Evolutionary conservation across 2,329 filamentous ascomycete genomes (phyloP).

Genomic region (Alternaria arbusti): DNA sequence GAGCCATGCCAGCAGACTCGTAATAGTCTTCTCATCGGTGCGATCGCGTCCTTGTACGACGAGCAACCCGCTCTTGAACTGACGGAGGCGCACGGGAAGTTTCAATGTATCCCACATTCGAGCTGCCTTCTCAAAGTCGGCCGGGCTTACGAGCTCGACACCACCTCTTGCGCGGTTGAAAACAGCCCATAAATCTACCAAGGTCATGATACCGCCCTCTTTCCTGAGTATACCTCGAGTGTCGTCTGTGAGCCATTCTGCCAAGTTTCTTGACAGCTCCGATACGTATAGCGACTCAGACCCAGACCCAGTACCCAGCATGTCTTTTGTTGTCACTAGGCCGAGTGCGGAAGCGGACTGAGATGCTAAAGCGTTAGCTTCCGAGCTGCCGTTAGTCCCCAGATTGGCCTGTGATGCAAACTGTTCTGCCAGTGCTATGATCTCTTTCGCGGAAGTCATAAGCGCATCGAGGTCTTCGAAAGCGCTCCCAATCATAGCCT

Average conservation of each 20-base stretch:
- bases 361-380: conserved; percentile 76
- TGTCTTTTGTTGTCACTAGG: conserved; percentile 92
- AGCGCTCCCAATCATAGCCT: conserved; percentile 87
- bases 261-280: conserved; percentile 49
- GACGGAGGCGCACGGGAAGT: conserved; percentile 82
- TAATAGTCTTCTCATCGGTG: conserved; percentile 89
- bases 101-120: conserved; percentile 85
- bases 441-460: conserved; percentile 97
- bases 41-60: conserved; percentile 89
- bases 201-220: conserved; percentile 49
- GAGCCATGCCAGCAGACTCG: conserved; percentile 77
- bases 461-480: conserved; percentile 96
- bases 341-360: conserved; percentile 85
- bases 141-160: conserved; percentile 89
- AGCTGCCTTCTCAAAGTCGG: conserved; percentile 90
- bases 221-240: conserved; percentile 43
- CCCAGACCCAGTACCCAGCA: conserved; percentile 76
- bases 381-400: conserved; percentile 64
- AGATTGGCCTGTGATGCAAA: conserved; percentile 73
- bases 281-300: conserved; percentile 88
- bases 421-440: conserved; percentile 88
- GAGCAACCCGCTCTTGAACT: conserved; percentile 91
- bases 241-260: conserved; percentile 50
- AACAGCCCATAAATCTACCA: conserved; percentile 58
- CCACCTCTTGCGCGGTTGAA: conserved; percentile 94